Evolutionary conservation across 2,329 filamentous ascomycete species (phyloP).

Genomic region (Calonectria pseudoturangicola): DNA sequence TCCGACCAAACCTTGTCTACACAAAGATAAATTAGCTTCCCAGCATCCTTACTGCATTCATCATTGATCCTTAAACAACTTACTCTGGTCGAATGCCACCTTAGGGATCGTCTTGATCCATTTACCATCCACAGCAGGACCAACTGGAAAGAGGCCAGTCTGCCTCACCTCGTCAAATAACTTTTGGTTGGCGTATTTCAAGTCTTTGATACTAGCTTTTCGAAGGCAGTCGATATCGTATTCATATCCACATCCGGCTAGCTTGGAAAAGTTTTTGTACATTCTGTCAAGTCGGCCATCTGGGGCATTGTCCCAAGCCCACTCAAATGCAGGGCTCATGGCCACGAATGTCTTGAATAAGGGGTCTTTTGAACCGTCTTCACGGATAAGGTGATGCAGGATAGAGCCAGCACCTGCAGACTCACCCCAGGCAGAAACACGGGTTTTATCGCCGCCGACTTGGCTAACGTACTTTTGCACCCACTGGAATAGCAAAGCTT

Average conservation of each 20-base stretch:
- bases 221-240: slow-evolving; percentile 42
- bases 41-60: too few species aligned
- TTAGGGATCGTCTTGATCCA: slow-evolving; percentile 40
- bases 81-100: slow-evolving; percentile 33
- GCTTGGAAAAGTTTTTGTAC: slow-evolving; percentile 33
- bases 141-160: slow-evolving; percentile 44
- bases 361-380: slow-evolving; percentile 65
- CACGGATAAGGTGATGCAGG: slow-evolving; percentile 68
- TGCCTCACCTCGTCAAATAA: slow-evolving; percentile 32
- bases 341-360: slow-evolving; percentile 58
- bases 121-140: slow-evolving; percentile 39
- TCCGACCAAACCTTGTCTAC: slow-evolving; percentile 12
- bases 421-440: slow-evolving; percentile 70
- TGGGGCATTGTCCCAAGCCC: slow-evolving; percentile 42
- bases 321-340: slow-evolving; percentile 42
- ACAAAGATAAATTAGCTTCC: background rate
- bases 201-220: background rate
- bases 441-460: slow-evolving; percentile 67
- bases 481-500: slow-evolving; percentile 68
- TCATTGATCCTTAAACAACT: background rate
- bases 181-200: slow-evolving; percentile 33
- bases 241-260: slow-evolving; percentile 7
- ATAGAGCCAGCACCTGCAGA: slow-evolving; percentile 71
- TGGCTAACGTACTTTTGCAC: slow-evolving; percentile 66
- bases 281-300: slow-evolving; percentile 38